Evolutionary conservation across 306 rosid species (phyloP).

Genomic region (Fragaria nilgerrensis): DNA sequence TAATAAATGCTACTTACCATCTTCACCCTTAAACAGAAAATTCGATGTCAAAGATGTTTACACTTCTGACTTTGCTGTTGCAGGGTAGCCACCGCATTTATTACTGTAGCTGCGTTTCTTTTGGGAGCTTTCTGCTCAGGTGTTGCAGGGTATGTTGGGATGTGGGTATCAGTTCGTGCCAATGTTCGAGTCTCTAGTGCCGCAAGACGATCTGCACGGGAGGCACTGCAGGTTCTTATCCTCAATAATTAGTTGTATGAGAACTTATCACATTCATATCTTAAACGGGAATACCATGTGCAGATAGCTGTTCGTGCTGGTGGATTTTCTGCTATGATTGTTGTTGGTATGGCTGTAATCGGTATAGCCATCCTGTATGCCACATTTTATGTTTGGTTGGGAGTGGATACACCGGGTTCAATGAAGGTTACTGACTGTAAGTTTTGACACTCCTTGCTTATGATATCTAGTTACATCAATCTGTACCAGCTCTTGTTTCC

Average conservation of each 20-base stretch:
- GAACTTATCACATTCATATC: slow-evolving; percentile 25
- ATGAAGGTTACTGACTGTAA: slow-evolving; percentile 95
- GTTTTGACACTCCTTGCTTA: slow-evolving; percentile 45
- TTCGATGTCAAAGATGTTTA: slow-evolving; percentile 2
- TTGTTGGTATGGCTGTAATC: slow-evolving; percentile 98
- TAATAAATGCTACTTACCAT: background rate
- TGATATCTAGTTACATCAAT: background rate
- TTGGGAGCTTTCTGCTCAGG: slow-evolving; percentile 97
- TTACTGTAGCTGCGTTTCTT: slow-evolving; percentile 94
- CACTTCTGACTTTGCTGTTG: slow-evolving; percentile 36
- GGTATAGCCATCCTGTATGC: slow-evolving; percentile 91
- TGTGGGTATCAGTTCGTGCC: slow-evolving; percentile 99
- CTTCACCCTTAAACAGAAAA: background rate
- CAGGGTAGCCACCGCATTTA: slow-evolving; percentile 85
- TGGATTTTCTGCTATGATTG: slow-evolving; percentile 90
- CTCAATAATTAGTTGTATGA: slow-evolving; percentile 25
- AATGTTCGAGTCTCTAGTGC: slow-evolving; percentile 98
- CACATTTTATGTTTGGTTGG: slow-evolving; percentile 91
- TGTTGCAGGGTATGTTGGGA: slow-evolving; percentile 95
- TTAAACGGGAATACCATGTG: slow-evolving; percentile 38
- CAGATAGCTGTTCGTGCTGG: slow-evolving; percentile 99
- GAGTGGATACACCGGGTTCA: slow-evolving; percentile 84
- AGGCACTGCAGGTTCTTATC: slow-evolving; percentile 88
- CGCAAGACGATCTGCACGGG: slow-evolving; percentile 97
- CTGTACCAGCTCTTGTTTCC: background rate